Conservation (phyloP, 129 eudicot species). For the Rutidosis leptorrhynchoides region DNA sequence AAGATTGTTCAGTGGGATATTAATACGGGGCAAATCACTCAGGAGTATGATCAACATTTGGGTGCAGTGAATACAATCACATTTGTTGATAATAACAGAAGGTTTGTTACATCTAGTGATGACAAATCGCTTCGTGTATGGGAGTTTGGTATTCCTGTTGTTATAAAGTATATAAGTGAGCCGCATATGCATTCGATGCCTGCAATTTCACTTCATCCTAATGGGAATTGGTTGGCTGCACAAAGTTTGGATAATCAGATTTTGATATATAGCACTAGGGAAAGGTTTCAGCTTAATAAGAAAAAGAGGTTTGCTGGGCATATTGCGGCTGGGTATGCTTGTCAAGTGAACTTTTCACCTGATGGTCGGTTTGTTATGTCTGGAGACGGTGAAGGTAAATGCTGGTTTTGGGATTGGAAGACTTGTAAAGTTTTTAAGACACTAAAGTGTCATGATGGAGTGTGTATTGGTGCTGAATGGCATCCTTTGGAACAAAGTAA, state of each 20-base stretch:
- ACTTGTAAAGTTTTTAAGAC: conserved; percentile 84
- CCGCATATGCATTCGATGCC: conserved; percentile 99
- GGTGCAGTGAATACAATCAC: conserved; percentile 97
- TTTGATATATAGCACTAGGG: conserved; percentile 82
- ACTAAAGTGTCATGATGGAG: conserved; percentile 81
- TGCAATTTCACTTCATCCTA: conserved; percentile 80
- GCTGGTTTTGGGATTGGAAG: conserved; percentile 99
- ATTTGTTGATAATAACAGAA: conserved; percentile 87
- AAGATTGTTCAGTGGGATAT: conserved; percentile 98
- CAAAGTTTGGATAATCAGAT: conserved; percentile 98
- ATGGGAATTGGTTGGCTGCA: conserved; percentile 92
- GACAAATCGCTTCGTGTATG: conserved; percentile 95
- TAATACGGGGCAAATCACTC: conserved; percentile 81
- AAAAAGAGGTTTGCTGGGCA: conserved; percentile 96
- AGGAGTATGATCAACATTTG: conserved; percentile 98
- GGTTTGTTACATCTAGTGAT: conserved; percentile 95
- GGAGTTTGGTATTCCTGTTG: conserved; percentile 98
- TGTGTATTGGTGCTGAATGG: conserved; percentile 92
- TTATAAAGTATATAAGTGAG: conserved; percentile 93
- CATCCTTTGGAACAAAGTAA: conserved; percentile 96
- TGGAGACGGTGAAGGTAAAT: conserved; percentile 96
- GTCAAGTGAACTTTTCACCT: conserved; percentile 96
- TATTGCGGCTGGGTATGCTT: conserved; percentile 90
- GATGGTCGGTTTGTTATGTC: conserved; percentile 98
- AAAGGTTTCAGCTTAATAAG: conserved; percentile 94